phyloP scores from a whole-genome alignment of 768 basidiomycete species.

The Nevesoporus exiguus region DNA sequence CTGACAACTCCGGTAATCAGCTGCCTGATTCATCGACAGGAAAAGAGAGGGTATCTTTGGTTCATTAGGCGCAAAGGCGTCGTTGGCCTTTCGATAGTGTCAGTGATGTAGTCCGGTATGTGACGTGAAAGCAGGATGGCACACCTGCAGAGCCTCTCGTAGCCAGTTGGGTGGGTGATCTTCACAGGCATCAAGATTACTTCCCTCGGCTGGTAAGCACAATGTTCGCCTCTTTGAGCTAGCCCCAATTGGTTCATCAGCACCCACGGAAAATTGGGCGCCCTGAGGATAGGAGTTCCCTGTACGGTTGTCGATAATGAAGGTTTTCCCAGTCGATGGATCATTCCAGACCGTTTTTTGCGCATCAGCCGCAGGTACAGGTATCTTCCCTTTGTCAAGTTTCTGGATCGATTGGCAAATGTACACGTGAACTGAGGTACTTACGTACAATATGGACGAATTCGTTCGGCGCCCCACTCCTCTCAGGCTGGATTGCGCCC shows the following conservation, averaged over 20 bases:
- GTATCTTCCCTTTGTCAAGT: slow-evolving; percentile 11
- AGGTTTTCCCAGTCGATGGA: slow-evolving; percentile 54
- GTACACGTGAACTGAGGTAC: slow-evolving; percentile 6
- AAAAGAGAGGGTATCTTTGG: slow-evolving; percentile 42
- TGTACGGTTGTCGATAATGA: slow-evolving; percentile 62
- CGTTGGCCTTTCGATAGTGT: slow-evolving; percentile 45
- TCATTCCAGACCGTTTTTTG: slow-evolving; percentile 51
- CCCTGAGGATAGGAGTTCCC: slow-evolving; percentile 56
- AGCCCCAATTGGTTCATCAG: slow-evolving; percentile 7
- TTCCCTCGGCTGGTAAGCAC: slow-evolving; percentile 2
- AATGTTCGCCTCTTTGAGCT: slow-evolving; percentile 16
- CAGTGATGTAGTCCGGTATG: slow-evolving; percentile 5
- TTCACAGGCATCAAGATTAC: neutral
- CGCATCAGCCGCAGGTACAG: slow-evolving; percentile 32
- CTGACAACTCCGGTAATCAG: slow-evolving; percentile 10
- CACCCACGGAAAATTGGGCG: slow-evolving; percentile 8
- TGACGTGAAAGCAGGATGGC: slow-evolving; percentile 19
- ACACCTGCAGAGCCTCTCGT: slow-evolving; percentile 53
- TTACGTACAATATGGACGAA: slow-evolving; percentile 24
- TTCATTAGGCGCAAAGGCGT: slow-evolving; percentile 49
- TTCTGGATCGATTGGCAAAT: slow-evolving; percentile 7
- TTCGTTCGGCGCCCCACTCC: slow-evolving; percentile 6
- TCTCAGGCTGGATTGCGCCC: slow-evolving; percentile 1
- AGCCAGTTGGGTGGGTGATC: slow-evolving; percentile 60
- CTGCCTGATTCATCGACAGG: slow-evolving; percentile 9